Evolutionary conservation across 306 rosid genomes (phyloP), one percentile per base, ranked within the genome.

Genomic region (Begonia fuchsioides): DNA sequence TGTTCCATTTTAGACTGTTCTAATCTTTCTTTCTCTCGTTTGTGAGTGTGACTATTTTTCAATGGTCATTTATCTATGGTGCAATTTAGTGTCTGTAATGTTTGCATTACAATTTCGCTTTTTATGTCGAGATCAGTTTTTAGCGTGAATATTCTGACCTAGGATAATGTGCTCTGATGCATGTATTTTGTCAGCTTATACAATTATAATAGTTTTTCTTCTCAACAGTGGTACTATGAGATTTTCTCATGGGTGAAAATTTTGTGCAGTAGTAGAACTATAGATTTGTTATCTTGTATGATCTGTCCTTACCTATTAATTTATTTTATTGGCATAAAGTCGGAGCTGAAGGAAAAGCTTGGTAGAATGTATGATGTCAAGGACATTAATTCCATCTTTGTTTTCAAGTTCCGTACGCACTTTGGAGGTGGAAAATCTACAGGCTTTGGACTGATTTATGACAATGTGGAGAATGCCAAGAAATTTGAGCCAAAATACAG

Each of bases 341-440:
- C n/a, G n/a, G n/a, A n/a, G n/a, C n/a, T n/a, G n/a, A n/a, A n/a
- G n/a, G n/a, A n/a, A n/a, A n/a, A n/a, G n/a, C n/a, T n/a, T n/a
- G n/a, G n/a, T n/a, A n/a, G n/a, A n/a, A n/a, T n/a, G n/a, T n/a
- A n/a, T n/a, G n/a, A n/a, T n/a, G n/a, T n/a, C n/a, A n/a, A n/a
- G n/a, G n/a, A n/a, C n/a, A n/a, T n/a, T n/a, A n/a, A n/a, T n/a
- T n/a, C n/a, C n/a, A n/a, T n/a, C n/a, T n/a, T n/a, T n/a, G 64
- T 65, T 1, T 65, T 65, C 15, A 57, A 65, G 55, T 65, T 65
- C 55, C 64, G 60, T 0, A 65, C 70, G 3, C 70, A 65, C 46
- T 65, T 65, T 58, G 64, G 64, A 47, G 60, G 64, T 5, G 64
- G 70, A 14, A 65, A 65, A 41, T 65, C 70, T 1, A 65, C 60